Percentiles rank a stretch among this genome's conserved stretches.
These are phyloP conservation scores for Vigna trinervia DNA, from an alignment of 306 rosid genomes.

Conservation along the genomic window DNA sequence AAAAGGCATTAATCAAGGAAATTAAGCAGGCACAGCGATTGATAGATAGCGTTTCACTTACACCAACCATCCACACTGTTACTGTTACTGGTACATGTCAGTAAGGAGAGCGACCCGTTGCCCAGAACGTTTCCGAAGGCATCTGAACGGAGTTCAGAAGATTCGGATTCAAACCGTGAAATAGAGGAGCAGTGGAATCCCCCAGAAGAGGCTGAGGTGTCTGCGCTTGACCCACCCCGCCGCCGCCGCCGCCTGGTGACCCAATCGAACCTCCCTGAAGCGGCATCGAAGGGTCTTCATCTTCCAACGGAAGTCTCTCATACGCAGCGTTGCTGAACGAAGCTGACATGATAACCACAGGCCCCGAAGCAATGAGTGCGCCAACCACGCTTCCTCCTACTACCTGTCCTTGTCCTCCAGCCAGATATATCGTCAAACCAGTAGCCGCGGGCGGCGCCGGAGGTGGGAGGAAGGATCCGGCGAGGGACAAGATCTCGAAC, in stretches of 20 bases:
- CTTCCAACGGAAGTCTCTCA: conserved; percentile 93
- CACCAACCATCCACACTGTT: neutral
- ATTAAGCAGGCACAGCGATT: neutral
- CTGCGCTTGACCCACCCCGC: conserved; percentile 53
- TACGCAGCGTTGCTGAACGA: conserved; percentile 98
- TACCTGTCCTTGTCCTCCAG: conserved; percentile 95
- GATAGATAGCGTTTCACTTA: neutral
- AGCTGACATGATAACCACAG: conserved; percentile 93
- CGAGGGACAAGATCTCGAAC: conserved; percentile 86
- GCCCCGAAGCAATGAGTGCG: conserved; percentile 78
- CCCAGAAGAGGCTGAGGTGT: conserved; percentile 51
- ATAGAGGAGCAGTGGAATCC: conserved; percentile 66
- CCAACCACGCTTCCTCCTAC: conserved; percentile 95
- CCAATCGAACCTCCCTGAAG: conserved; percentile 66
- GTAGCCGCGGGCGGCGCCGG: conserved; percentile 92
- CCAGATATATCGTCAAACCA: conserved; percentile 81
- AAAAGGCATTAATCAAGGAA: neutral
- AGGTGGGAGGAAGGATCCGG: conserved; percentile 88
- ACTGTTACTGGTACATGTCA: conserved; percentile 36
- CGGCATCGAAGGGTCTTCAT: conserved; percentile 65
- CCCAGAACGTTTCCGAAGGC: conserved; percentile 84
- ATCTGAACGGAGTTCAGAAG: conserved; percentile 84
- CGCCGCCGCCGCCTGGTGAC: conserved; percentile 55
- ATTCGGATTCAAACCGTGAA: conserved; percentile 82
- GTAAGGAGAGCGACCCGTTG: conserved; percentile 78